phyloP scores from a whole-genome alignment of 441 rosid genomes.

The Gossypium davidsonii region DNA sequence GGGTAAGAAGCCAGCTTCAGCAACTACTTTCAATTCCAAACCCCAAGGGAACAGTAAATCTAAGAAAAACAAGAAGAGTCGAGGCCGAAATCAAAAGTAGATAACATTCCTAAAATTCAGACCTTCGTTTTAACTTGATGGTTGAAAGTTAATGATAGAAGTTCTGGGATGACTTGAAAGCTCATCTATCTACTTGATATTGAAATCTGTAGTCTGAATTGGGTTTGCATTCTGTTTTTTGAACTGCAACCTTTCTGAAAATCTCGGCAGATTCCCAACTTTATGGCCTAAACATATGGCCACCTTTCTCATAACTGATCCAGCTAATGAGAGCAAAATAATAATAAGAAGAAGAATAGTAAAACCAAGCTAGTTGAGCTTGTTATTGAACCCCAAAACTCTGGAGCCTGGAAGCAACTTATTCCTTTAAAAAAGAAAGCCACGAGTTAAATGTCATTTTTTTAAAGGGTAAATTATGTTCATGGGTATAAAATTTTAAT shows the following conservation, averaged over 20 bases:
- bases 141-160: neutral
- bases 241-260: neutral
- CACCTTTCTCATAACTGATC: too few species aligned
- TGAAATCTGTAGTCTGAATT: neutral
- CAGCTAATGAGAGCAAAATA: too few species aligned
- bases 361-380: too few species aligned
- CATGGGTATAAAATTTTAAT: too few species aligned
- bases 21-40: neutral
- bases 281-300: too few species aligned
- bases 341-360: too few species aligned
- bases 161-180: neutral
- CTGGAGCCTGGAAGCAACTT: too few species aligned
- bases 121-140: neutral
- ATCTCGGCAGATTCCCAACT: neutral
- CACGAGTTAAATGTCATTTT: too few species aligned
- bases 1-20: neutral
- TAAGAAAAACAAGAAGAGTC: conserved; percentile 15
- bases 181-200: neutral
- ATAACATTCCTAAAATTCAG: neutral
- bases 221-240: neutral
- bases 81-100: neutral
- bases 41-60: conserved; percentile 10
- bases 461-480: too few species aligned
- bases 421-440: too few species aligned
- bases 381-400: too few species aligned